Evolutionary conservation across 1,284 basidiomycete genomes (phyloP), one percentile per base, ranked within the genome.

Genomic region (Inonotus hispidus): DNA sequence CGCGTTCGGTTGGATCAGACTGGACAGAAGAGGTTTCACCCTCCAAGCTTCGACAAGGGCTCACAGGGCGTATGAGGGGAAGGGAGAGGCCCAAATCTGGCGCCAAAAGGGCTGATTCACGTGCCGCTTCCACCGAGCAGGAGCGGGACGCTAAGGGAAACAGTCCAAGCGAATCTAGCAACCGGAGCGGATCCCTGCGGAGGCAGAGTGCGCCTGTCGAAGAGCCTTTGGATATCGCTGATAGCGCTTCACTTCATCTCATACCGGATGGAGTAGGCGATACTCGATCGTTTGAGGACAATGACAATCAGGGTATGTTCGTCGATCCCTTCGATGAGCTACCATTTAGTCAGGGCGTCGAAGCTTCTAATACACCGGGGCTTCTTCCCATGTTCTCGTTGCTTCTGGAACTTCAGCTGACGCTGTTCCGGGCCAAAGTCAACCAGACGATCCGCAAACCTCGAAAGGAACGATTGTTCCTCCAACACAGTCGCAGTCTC

Each of bases 401-500:
- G 2, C 41, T 49, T 23, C 21, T 13, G 23, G 23, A 14, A 25
- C 2, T 25, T 4, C 21, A 23, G 46, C 6, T 5, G 14, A 35
- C 25, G 19, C 19, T 35, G 8, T 1, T 35, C 16, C 50, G 3
- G 10, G n/a, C 32, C 6, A 32, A 0, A 4, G 27, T 13, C 37
- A 55, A 10, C 1, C 35, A 55, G 27, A 45, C 35, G 27, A 55
- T 39, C 23, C 37, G 23, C 35, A 55, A 41, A 19, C 21, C 4
- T 23, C n/a, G 7, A 47, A 37, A 14, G 56, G 37, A 27, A 62
- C 52, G 6, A 50, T 62, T 23, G 52, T 61, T 19, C 60, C 60
- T n/a, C 56, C 53, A 32, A 45, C 60, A n/a, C n/a, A n/a, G n/a
- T n/a, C n/a, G 38, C 60, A 62, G 39, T 58, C 60, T 23, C 60